Percentiles rank a stretch among this genome's conserved stretches.
These are phyloP conservation scores for Amanita brunnescens DNA, from an alignment of 768 basidiomycete species.

Conservation along the genomic window DNA sequence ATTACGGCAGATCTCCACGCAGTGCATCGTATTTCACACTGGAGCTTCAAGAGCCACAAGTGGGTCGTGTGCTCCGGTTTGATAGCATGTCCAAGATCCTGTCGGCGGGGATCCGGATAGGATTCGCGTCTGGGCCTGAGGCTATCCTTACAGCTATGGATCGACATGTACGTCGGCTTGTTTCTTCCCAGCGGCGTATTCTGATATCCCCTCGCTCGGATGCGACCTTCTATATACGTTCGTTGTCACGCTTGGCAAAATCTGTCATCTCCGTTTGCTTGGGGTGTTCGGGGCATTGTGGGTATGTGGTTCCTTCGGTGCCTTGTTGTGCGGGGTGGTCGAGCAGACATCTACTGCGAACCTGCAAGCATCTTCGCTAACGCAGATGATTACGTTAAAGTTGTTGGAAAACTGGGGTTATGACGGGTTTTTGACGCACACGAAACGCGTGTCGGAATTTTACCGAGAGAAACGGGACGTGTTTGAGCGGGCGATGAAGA, in stretches of 20 bases:
- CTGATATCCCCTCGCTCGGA: background rate
- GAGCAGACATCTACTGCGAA: constrained; percentile 56
- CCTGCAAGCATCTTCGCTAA: constrained; percentile 55
- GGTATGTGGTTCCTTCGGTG: background rate
- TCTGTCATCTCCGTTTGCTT: constrained; percentile 1
- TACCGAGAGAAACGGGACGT: constrained; percentile 66
- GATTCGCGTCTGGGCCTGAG: constrained; percentile 72
- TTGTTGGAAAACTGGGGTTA: constrained; percentile 68
- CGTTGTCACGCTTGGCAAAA: background rate
- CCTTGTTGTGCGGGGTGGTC: background rate
- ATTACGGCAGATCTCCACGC: constrained; percentile 57
- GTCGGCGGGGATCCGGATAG: constrained; percentile 70
- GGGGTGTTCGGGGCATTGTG: constrained; percentile 2
- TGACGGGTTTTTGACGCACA: constrained; percentile 65
- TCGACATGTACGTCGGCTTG: constrained; percentile 41
- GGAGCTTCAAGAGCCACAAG: constrained; percentile 55
- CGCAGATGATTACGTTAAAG: constrained; percentile 51
- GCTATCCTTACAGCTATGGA: constrained; percentile 62
- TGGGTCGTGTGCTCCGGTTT: constrained; percentile 79
- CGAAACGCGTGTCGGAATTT: constrained; percentile 57
- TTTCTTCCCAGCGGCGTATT: background rate
- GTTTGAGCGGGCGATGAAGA: constrained; percentile 69
- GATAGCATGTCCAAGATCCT: constrained; percentile 86
- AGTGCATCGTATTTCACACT: constrained; percentile 78
- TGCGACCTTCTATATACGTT: background rate